Conservation (phyloP, 495 filamentous ascomycete genomes). For the Evansstolkia leycettana region DNA sequence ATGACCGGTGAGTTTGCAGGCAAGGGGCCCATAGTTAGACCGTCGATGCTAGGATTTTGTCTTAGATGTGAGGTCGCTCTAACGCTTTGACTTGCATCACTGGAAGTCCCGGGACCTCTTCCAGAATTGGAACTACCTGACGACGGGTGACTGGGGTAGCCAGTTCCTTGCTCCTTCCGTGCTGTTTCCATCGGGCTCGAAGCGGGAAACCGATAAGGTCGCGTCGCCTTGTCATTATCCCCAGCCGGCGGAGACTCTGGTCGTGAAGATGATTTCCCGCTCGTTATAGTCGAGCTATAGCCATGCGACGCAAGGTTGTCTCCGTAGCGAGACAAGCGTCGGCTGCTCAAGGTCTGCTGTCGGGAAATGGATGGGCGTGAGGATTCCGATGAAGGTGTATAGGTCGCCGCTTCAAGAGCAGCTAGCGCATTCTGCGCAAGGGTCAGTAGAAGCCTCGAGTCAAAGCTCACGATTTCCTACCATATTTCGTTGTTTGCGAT, state of each 20-base stretch:
- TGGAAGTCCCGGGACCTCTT: slow-evolving; percentile 34
- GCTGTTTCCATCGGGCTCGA: slow-evolving; percentile 38
- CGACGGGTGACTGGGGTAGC: slow-evolving; percentile 41
- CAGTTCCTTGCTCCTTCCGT: slow-evolving; percentile 36
- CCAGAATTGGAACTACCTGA: slow-evolving; percentile 34
- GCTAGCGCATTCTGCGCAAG: slow-evolving; percentile 30
- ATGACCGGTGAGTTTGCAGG: slow-evolving; percentile 73
- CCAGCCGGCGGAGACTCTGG: slow-evolving; percentile 59
- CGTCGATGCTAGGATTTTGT: slow-evolving; percentile 65
- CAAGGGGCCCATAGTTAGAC: slow-evolving; percentile 66
- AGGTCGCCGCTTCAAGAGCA: slow-evolving; percentile 31
- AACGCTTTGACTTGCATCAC: slow-evolving; percentile 18
- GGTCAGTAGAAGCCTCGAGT: slow-evolving; percentile 7
- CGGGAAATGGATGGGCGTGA: slow-evolving; percentile 46
- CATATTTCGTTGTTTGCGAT: slow-evolving; percentile 75
- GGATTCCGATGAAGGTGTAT: slow-evolving; percentile 56
- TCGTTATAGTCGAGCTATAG: slow-evolving; percentile 10
- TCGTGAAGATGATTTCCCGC: slow-evolving; percentile 45
- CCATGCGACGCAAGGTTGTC: slow-evolving; percentile 22
- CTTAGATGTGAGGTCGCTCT: slow-evolving; percentile 28
- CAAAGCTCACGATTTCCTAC: slow-evolving; percentile 34
- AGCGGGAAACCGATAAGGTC: slow-evolving; percentile 33
- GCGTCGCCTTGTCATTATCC: slow-evolving; percentile 33
- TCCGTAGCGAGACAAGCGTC: slow-evolving; percentile 64
- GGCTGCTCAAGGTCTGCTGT: slow-evolving; percentile 46